A percentile compares a stretch with the other conserved stretches of the same genome.
These are phyloP conservation scores for Serendipita sp. DNA, from an alignment of 1,284 basidiomycete genomes.

Conservation along the genomic window DNA sequence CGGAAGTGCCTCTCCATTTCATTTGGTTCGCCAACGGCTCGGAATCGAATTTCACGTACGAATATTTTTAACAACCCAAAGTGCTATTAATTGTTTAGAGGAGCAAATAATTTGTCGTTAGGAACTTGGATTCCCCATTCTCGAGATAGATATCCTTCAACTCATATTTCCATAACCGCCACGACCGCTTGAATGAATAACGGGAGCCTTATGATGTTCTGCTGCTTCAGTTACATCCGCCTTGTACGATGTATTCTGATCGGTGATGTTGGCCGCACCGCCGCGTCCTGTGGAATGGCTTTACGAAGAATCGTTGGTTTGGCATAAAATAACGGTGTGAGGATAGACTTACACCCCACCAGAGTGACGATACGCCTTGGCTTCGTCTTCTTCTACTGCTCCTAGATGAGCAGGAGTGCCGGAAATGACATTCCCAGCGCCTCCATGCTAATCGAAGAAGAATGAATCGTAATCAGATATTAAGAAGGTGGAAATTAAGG, in stretches of 20 bases:
- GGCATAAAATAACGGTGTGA: slow-evolving; percentile 8
- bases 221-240: background rate
- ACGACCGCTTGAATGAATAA: background rate
- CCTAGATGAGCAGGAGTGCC: slow-evolving; percentile 19
- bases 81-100: too few species aligned
- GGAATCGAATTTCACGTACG: too few species aligned
- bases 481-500: background rate
- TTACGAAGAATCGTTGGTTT: slow-evolving; percentile 6
- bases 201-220: background rate
- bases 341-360: slow-evolving; percentile 29
- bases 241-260: background rate
- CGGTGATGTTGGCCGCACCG: slow-evolving; percentile 41
- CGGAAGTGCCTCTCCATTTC: too few species aligned
- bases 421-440: slow-evolving; percentile 18
- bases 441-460: slow-evolving; percentile 17
- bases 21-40: too few species aligned
- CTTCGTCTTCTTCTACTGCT: slow-evolving; percentile 31
- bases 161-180: background rate
- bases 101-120: too few species aligned
- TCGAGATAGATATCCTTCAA: too few species aligned
- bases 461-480: slow-evolving; percentile 1
- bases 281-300: slow-evolving; percentile 60
- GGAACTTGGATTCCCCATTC: too few species aligned
- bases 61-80: too few species aligned
- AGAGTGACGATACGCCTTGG: slow-evolving; percentile 22